A percentile compares a stretch with the other conserved stretches of the same genome.
These are phyloP conservation scores for Verticillium isaacii DNA, from an alignment of 2,329 filamentous ascomycete genomes.

Conservation along the genomic window DNA sequence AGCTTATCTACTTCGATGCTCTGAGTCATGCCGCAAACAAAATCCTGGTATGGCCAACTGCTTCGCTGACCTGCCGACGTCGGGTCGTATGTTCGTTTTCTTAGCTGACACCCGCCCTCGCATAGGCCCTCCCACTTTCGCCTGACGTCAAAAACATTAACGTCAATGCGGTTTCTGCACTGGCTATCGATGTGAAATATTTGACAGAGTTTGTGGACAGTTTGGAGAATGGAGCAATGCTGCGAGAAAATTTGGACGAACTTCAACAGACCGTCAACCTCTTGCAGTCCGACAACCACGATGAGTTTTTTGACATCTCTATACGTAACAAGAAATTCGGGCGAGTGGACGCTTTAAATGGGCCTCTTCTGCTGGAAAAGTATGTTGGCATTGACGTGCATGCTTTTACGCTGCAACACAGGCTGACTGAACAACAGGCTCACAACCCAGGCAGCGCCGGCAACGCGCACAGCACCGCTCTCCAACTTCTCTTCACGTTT, in stretches of 20 bases:
- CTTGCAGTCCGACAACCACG: conserved; percentile 83
- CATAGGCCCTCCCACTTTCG: conserved; percentile 68
- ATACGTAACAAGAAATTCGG: conserved; percentile 91
- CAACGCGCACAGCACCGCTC: conserved; percentile 58
- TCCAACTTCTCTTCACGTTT: conserved; percentile 72
- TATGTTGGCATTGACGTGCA: conserved; percentile 30
- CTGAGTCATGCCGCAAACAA: conserved; percentile 84
- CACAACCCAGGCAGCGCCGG: conserved; percentile 56
- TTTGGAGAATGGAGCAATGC: conserved; percentile 77
- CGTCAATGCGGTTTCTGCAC: conserved; percentile 73
- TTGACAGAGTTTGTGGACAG: conserved; percentile 81
- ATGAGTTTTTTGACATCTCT: conserved; percentile 93
- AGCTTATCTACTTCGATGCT: conserved; percentile 96
- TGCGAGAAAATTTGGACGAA: conserved; percentile 86
- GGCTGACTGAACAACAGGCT: conserved; percentile 43
- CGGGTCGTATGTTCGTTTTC: conserved; percentile 8
- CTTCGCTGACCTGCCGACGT: not conserved
- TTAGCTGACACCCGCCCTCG: conserved; percentile 11
- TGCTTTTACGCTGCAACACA: not conserved
- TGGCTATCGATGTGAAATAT: conserved; percentile 79
- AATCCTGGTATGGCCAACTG: conserved; percentile 57
- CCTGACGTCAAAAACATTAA: conserved; percentile 81
- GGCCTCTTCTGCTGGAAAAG: conserved; percentile 89
- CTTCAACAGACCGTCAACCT: conserved; percentile 87
- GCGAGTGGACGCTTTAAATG: conserved; percentile 86